Evolutionary conservation across 2,329 filamentous ascomycete genomes (phyloP).

Genomic region (Geosmithia putterillii): DNA sequence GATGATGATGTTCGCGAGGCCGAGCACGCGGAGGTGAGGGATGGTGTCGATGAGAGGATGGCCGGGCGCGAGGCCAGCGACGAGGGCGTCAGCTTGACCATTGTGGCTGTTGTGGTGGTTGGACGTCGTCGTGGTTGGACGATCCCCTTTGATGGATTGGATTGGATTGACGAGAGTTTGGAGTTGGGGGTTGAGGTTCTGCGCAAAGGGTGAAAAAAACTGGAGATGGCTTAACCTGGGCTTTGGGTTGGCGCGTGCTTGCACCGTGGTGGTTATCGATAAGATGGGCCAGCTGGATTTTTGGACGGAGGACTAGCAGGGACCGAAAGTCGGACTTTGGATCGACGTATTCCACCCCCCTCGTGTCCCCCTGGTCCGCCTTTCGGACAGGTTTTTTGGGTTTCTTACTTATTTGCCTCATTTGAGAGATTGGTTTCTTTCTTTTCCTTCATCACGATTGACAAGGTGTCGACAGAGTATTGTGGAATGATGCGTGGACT

Average conservation of each 20-base stretch:
- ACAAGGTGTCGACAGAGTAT: not conserved
- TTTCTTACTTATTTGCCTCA: not conserved
- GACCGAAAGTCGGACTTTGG: not conserved
- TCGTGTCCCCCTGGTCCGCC: not conserved
- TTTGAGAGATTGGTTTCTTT: too few relatives aligned
- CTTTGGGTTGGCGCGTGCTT: too few relatives aligned
- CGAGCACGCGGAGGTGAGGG: constrained; percentile 15
- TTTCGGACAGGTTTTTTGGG: not conserved
- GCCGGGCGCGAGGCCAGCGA: constrained; percentile 7
- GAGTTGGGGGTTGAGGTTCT: too few relatives aligned
- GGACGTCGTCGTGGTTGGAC: too few relatives aligned
- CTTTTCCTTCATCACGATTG: too few relatives aligned
- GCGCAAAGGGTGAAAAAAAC: too few relatives aligned
- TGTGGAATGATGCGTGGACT: not conserved
- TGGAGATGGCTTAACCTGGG: too few relatives aligned
- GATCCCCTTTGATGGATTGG: too few relatives aligned
- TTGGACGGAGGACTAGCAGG: not conserved
- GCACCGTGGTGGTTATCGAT: constrained; percentile 1
- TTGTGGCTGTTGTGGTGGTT: constrained; percentile 7
- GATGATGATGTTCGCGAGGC: constrained; percentile 10
- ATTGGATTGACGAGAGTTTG: too few relatives aligned
- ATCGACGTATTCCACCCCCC: not conserved
- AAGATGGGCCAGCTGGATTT: not conserved
- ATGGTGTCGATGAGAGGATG: constrained; percentile 16
- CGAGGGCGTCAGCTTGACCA: constrained; percentile 7